These are phyloP conservation scores for Oxytropis ochrocephala DNA, from an alignment of 306 rosid genomes.

Conservation along the genomic window DNA sequence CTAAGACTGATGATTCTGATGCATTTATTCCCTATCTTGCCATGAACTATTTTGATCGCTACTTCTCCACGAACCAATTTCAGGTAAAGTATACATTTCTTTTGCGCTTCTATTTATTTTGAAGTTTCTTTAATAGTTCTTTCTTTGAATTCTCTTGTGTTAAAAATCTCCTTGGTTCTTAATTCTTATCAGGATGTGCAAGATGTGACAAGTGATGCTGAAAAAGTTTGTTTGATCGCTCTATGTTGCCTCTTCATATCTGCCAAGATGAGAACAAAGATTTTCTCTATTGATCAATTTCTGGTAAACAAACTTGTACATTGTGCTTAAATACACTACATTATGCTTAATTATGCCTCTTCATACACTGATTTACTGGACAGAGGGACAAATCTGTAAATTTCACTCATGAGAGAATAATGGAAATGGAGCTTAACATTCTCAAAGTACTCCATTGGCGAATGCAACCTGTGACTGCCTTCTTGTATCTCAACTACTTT, in stretches of 20 bases:
- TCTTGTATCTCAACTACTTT: slow-evolving; percentile 9
- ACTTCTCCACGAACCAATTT: background rate
- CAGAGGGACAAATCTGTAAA: background rate
- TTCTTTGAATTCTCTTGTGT: background rate
- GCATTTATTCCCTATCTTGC: slow-evolving; percentile 13
- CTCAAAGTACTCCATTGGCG: background rate
- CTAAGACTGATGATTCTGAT: background rate
- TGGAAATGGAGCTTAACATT: background rate
- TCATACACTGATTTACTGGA: background rate
- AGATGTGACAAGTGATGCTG: background rate
- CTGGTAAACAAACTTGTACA: slow-evolving; percentile 6
- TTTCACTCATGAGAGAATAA: background rate
- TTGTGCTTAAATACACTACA: background rate
- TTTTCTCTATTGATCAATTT: background rate
- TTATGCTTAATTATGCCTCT: too few species aligned
- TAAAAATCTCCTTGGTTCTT: background rate
- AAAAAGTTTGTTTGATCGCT: too few species aligned
- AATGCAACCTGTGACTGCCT: slow-evolving; percentile 12
- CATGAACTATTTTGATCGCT: slow-evolving; percentile 20
- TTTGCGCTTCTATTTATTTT: background rate
- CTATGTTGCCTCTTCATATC: slow-evolving; percentile 4
- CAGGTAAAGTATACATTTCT: background rate
- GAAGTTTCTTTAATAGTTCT: background rate
- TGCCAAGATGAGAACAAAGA: background rate
- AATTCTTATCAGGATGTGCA: background rate